Evolutionary conservation across 1,284 basidiomycete genomes (phyloP).

Genomic region (Heterobasidion parviporum): DNA sequence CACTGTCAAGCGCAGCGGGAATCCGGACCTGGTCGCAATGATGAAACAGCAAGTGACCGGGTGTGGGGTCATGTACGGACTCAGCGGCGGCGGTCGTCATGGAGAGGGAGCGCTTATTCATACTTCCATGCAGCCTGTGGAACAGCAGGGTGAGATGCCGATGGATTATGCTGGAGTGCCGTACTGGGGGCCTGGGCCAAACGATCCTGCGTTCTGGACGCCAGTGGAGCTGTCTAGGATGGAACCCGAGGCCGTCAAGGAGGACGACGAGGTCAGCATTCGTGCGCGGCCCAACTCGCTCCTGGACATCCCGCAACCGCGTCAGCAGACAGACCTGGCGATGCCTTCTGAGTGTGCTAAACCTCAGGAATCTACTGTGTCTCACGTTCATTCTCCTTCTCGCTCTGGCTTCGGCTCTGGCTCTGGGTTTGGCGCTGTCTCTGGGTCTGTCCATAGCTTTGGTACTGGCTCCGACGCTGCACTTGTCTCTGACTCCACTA

Average conservation of each 20-base stretch:
- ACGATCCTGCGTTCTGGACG: neutral
- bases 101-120: neutral
- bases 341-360: neutral
- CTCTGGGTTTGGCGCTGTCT: neutral
- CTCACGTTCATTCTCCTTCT: neutral
- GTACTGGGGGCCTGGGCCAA: conserved; percentile 1
- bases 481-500: neutral
- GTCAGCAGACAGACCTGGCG: neutral
- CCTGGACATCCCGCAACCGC: neutral
- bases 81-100: neutral
- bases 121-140: neutral
- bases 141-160: neutral
- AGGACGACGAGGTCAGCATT: neutral
- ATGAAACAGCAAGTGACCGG: conserved; percentile 11
- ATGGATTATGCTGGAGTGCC: neutral
- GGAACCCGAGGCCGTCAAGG: neutral
- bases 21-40: conserved; percentile 12
- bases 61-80: neutral
- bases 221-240: neutral
- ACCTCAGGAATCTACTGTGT: neutral
- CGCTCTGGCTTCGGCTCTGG: neutral
- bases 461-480: neutral
- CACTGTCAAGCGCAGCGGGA: conserved; percentile 29
- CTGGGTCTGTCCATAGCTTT: neutral
- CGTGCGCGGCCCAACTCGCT: too few species aligned